These are phyloP conservation scores for Myriosclerotinia scirpicola DNA, from an alignment of 2,329 filamentous ascomycete genomes.

Conservation along the genomic window DNA sequence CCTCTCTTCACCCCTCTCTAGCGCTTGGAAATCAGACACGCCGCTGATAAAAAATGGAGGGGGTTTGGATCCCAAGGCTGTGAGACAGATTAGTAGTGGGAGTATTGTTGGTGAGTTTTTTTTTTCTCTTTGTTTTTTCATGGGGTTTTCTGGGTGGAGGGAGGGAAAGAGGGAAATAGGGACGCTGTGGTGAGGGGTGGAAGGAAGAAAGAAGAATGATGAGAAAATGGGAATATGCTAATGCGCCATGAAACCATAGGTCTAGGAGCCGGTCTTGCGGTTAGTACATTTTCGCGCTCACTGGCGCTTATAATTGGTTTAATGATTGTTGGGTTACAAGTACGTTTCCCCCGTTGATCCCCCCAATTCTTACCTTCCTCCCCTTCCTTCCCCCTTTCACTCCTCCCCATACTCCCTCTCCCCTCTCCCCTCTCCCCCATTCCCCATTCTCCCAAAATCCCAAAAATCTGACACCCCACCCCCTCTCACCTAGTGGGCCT, in stretches of 20 bases:
- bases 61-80: constrained; percentile 34
- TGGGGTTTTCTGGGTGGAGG: too few species aligned
- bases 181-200: too few species aligned
- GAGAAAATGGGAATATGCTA: not conserved
- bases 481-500: constrained; percentile 45
- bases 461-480: constrained; percentile 19
- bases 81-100: constrained; percentile 40
- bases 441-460: too few species aligned
- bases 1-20: constrained; percentile 27
- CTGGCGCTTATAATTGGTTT: constrained; percentile 67
- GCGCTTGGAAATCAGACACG: constrained; percentile 37
- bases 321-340: constrained; percentile 53
- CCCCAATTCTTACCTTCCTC: too few species aligned
- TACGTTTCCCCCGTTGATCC: constrained; percentile 24
- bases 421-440: too few species aligned
- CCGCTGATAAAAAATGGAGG: constrained; percentile 30
- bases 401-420: too few species aligned
- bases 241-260: constrained; percentile 23
- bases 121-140: not conserved
- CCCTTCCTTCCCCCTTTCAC: not conserved
- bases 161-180: too few species aligned
- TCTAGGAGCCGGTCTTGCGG: constrained; percentile 47
- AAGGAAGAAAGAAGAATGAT: not conserved
- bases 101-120: constrained; percentile 37
- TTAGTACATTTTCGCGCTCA: constrained; percentile 70